Base-by-base conservation (phyloP, 1,284 basidiomycete species). In the Sphaerobolus stellatus region DNA sequence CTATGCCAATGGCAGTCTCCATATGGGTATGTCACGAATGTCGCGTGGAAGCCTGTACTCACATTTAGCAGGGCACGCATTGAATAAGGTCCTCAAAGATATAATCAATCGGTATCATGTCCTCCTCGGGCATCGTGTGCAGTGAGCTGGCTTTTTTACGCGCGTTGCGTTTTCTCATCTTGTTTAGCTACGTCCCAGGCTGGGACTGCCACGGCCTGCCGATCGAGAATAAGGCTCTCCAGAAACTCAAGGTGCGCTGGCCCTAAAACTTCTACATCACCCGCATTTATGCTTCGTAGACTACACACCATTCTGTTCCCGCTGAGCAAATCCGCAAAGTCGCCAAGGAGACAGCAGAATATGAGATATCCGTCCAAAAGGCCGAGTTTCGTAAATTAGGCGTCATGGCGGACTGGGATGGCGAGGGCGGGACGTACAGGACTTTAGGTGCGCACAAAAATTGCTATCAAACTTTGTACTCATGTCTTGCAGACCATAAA, bases 121-220 rank as follows among this genome's bases (percentile, higher is more conserved):
- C 9, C 81, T 88, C 8, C 75, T 81, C 31, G 94, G 95, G 3
- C 75, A 82, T 58, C 82, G 83, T 58, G 88, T 99, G 27, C 87
- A 95, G 92, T 96, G 60, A 68, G 88, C 75, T 40, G 22, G 33
- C 52, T 44, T 30, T 16, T 34, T 34, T 50, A 8, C 47, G 22
- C 20, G 49, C 30, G 30, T 41, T 41, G 13, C 33, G 25, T 46
- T 47, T 27, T 44, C 24, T 18, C 11, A 31, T 33, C 2, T 48
- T 51, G 40, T 43, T 31, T 57, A 97, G 94, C 64, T 98, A 94
- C 71, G 72, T 90, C 34, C 96, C 97, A 27, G 97, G 97, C 4
- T 99, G 94, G 94, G 97, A 99, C 67, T 99, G 96, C 66, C 97
- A 99, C 66, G 97, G 97, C 2, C 81, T 99, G 16, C 97, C 97